Evolutionary conservation across 768 basidiomycete species (phyloP), one percentile per base, ranked within the genome.

Genomic region (Xerocomus spinulosus): DNA sequence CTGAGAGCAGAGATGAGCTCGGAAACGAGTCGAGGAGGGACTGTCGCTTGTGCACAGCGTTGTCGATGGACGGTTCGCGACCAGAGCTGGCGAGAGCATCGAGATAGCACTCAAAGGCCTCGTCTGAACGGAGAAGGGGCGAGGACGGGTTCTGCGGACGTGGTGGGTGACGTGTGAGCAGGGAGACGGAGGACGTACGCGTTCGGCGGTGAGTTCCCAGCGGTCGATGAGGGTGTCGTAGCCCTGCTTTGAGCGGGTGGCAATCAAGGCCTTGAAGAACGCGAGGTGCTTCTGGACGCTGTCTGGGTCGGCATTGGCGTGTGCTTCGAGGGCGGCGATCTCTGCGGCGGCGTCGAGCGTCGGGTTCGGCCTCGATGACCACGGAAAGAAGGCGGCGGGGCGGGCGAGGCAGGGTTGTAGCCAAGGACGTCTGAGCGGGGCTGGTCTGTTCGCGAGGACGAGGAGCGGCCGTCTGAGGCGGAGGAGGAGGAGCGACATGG

Each of bases 201-300:
- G 89, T 76, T 91, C 85, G 58, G 79, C 79, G 77, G 84, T 81
- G 55, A 82, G 75, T 62, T 92, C 89, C 89, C 90, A 92, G 46
- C 88, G 79, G 58, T 72, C 81, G 48, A 89, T 80, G 47, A 91
- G 69, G 20, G 86, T 70, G 49, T 89, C 83, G 63, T 83, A 83
- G 1, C 81, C 88, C 12, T 82, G 75, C 47, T 78, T 80, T 28
- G 84, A 70, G 42, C 80, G 78, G 1, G 85, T 85, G 0, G 79
- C 78, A 18, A 78, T 56, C 24, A 92, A 70, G 15, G 84, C 88
- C 20, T 79, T 76, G 62, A 81, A 85, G 13, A 91, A 69, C 3
- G 79, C 73, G 47, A 92, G 63, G 58, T 92, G 90, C 56, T 82
- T 86, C 18, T 70, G 54, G 18, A 86, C 67, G 68, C 90, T 82